Base-by-base conservation (phyloP, 495 filamentous ascomycete genomes). In the Annulohypoxylon bovei region DNA sequence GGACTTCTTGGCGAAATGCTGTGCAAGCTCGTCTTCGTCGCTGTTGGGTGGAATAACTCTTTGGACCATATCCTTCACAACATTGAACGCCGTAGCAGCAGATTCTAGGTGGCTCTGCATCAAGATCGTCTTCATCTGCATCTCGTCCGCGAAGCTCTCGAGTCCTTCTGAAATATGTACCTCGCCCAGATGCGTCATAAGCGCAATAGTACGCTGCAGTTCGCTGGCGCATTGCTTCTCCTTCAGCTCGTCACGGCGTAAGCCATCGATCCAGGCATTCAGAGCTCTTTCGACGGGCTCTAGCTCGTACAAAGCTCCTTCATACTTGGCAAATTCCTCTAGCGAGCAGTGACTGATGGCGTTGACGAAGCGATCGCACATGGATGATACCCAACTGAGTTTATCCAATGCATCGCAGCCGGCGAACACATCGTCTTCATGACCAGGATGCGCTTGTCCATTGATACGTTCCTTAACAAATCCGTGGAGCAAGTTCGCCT, bases 271-370 rank as follows among this genome's bases (percentile, higher is more conserved):
- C 90, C 94, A 98, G 28, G 87, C 88, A 72, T 97, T 96, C 39
- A 98, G 79, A 0, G 92, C 92, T 35, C 93, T 84, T 79, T 99
- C 95, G 12, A 98, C 93, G 2, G 95, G 94, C 76, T 97, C 94
- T 67, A 98, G 83, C 74, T 98, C 95, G 71, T 94, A 93, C 46
- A 95, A 76, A 6, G 94, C 90, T 28, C 86, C 89, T 70, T 92
- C 90, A 68, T 91, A 92, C 64, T 81, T 86, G 47, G 80, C 83
- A 77, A 98, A 98, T 65, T 91, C 85, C 62, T 93, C 91, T 1
- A 91, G 77, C 4, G 89, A 88, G 78, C 92, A 97, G 61, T 86
- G 85, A 67, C 83, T 89, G 62, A 97, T 92, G 55, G 87, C 88
- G 55, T 88, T 90, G 70, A 92, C 87, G 73, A 98, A 97, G 18